Conservation (phyloP, 768 basidiomycete genomes). For the Kwoniella newhampshirensis region DNA sequence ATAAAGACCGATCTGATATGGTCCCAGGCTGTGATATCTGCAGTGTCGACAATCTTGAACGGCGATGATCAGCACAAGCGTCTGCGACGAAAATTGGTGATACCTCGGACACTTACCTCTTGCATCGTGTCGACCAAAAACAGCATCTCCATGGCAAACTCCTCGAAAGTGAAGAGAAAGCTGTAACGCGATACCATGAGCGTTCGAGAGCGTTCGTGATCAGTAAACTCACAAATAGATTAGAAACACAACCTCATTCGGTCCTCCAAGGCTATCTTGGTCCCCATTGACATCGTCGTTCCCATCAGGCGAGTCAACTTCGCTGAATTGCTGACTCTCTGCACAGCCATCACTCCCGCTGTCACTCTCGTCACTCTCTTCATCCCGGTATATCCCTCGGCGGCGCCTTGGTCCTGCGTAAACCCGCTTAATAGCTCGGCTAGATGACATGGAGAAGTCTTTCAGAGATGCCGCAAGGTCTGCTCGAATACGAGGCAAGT, state of each 20-base stretch:
- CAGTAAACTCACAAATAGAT: constrained; percentile 78
- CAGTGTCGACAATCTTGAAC: constrained; percentile 34
- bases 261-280: constrained; percentile 29
- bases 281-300: constrained; percentile 16
- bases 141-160: constrained; percentile 80
- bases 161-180: constrained; percentile 94
- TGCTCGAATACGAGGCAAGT: constrained; percentile 24
- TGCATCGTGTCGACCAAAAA: constrained; percentile 81
- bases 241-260: constrained; percentile 79
- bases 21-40: constrained; percentile 26
- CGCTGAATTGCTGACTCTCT: not conserved
- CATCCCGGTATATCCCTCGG: constrained; percentile 29
- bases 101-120: constrained; percentile 56
- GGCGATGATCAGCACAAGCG: not conserved
- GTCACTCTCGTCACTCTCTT: not conserved
- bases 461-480: constrained; percentile 37
- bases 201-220: not conserved
- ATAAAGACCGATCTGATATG: constrained; percentile 29
- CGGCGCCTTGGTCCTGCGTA: constrained; percentile 56
- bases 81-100: no score
- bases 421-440: constrained; percentile 74
- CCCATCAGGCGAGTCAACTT: no score
- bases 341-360: not conserved
- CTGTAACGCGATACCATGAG: constrained; percentile 56
- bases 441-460: constrained; percentile 59